Base-by-base conservation (phyloP, 495 filamentous ascomycete genomes). In the Annulohypoxylon maeteangense region DNA sequence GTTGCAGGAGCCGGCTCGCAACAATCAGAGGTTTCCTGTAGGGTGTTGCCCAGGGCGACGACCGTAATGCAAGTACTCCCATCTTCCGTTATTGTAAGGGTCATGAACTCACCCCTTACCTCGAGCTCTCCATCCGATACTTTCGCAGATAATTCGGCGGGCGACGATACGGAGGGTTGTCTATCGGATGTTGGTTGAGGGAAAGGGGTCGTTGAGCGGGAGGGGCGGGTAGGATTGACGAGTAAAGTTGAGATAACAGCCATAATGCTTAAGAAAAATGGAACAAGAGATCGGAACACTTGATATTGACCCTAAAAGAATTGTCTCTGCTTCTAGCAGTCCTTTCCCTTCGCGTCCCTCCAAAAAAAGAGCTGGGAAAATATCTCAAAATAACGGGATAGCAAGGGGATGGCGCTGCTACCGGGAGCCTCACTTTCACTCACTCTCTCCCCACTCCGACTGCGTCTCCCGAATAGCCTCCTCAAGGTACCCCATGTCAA, bases 401-500 rank as follows among this genome's bases (percentile, higher is more conserved):
- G 18, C 5, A 51, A 22, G 11, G 18, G 50, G 22, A 32, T 23
- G 47, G 25, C 29, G 20, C 29, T 27, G 16, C 48, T 48, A 18
- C 29, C 7, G 40, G 16, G 51, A 12, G 4, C n/a, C 16, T 20
- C 38, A 34, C 31, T 34, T n/a, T 44, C 45, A 2, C 32, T 16
- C 36, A 7, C 38, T 31, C 56, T n/a, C 4, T 45, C 40, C 29
- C 20, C 31, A 8, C 32, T 54, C 32, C 29, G 25, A 47, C 6
- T 22, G 4, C 45, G n/a, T 50, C 10, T 60, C 40, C 27, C 22
- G 32, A 32, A 34, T 40, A 56, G 56, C 58, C 42, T 62, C 57
- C 38, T 56, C 42, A 62, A 60, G 3, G 20, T 22, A 34, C 25
- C 65, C 63, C 63, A 58, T 59, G 62, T 36, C 27, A 31, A 57